Percentiles rank a stretch among this genome's conserved stretches.
Evolutionary conservation across 805 yeast genomes (phyloP).

Genomic region (Ogataea nakhonphanomensis): DNA sequence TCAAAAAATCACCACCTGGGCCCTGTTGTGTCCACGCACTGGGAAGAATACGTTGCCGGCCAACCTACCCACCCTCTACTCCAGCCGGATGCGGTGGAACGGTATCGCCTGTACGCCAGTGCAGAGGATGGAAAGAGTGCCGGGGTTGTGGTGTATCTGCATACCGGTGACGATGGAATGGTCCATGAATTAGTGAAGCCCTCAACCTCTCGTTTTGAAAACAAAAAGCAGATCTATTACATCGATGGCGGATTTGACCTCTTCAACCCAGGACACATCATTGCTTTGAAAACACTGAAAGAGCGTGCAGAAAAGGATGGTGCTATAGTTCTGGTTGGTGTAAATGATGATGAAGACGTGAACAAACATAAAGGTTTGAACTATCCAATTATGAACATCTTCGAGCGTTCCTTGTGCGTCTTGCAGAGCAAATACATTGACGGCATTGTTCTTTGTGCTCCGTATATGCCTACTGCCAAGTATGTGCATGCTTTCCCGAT

Average conservation of each 20-base stretch:
- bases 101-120: conserved; percentile 56
- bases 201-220: conserved; percentile 15
- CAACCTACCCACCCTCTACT: conserved; percentile 21
- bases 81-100: conserved; percentile 35
- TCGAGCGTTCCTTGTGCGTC: conserved; percentile 84
- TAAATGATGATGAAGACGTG: conserved; percentile 57
- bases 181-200: conserved; percentile 37
- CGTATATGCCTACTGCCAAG: conserved; percentile 42
- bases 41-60: conserved; percentile 9
- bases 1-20: conserved; percentile 56
- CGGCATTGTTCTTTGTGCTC: conserved; percentile 71
- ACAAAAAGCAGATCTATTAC: conserved; percentile 38
- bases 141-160: conserved; percentile 56
- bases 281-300: conserved; percentile 53
- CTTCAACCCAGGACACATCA: conserved; percentile 91
- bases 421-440: conserved; percentile 85
- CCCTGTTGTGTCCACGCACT: conserved; percentile 30
- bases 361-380: conserved; percentile 56
- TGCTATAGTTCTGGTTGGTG: conserved; percentile 61
- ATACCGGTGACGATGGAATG: conserved; percentile 30
- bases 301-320: conserved; percentile 35
- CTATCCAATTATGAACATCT: conserved; percentile 81
- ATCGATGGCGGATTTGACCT: conserved; percentile 87
- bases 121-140: conserved; percentile 55
- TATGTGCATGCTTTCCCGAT: conserved; percentile 40